These are phyloP conservation scores for Cladosporium sp. DNA, from an alignment of 2,329 filamentous ascomycete genomes.

Conservation along the genomic window DNA sequence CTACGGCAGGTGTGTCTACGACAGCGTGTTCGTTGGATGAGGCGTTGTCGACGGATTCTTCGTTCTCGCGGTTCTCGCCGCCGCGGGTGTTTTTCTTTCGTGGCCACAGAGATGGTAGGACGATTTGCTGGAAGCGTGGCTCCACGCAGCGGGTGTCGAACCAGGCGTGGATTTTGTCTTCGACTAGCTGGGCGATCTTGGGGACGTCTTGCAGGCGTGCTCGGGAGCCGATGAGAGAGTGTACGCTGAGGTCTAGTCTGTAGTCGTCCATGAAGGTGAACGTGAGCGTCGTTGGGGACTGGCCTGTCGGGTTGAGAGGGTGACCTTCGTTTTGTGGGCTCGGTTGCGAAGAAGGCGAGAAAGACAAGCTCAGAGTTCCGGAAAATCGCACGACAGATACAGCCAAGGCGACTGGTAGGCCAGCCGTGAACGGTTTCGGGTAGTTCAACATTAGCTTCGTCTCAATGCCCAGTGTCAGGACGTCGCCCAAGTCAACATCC, in stretches of 20 bases:
- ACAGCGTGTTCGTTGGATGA: constrained; percentile 23
- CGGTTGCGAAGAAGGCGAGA: constrained; percentile 66
- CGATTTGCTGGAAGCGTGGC: constrained; percentile 83
- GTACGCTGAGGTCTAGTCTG: constrained; percentile 77
- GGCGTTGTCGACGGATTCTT: constrained; percentile 6
- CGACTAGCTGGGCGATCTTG: constrained; percentile 83
- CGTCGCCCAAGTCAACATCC: constrained; percentile 95
- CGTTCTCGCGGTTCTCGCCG: constrained; percentile 52
- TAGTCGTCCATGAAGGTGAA: constrained; percentile 95
- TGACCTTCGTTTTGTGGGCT: constrained; percentile 40
- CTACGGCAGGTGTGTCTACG: constrained; percentile 22
- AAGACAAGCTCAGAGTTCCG: constrained; percentile 89
- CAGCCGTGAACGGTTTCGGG: constrained; percentile 82
- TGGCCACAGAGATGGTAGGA: constrained; percentile 79
- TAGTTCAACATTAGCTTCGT: constrained; percentile 95
- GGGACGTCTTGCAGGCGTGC: constrained; percentile 81
- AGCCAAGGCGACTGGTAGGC: constrained; percentile 86
- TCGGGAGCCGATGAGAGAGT: constrained; percentile 77
- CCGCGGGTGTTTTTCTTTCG: constrained; percentile 80
- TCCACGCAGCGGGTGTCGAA: constrained; percentile 86
- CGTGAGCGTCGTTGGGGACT: constrained; percentile 72
- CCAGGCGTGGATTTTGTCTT: constrained; percentile 78
- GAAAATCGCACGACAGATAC: constrained; percentile 94
- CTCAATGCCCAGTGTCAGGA: constrained; percentile 91
- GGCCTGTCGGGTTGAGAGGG: constrained; percentile 46